Evolutionary conservation across 495 filamentous ascomycete genomes (phyloP), one percentile per base, ranked within the genome.

Genomic region (Parathielavia appendiculata): DNA sequence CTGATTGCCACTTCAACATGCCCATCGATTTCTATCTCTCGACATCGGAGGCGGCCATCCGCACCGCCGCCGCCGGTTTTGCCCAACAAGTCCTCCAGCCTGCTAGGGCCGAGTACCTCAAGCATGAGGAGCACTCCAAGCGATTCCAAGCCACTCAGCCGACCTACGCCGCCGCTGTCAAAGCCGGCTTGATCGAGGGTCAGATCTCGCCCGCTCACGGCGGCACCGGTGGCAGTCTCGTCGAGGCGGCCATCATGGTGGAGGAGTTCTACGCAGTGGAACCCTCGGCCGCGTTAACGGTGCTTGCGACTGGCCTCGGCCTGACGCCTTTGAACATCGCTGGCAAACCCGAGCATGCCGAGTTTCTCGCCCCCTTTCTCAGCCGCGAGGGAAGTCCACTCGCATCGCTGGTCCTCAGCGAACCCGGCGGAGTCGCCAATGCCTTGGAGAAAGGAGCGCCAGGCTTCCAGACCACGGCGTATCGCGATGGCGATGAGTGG

Each of bases 231-330:
- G 72, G 69, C 0, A 69, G 62, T 16, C 70, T 82, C 9, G 43
- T 79, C 17, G 78, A 81, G 38, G 73, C 75, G 0, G 71, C 74
- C 8, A 75, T 83, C 59, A 41, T 82, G 44, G 74, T 79, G 9
- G 81, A 84, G 57, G 79, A 82, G 54, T 73, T 76, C 62, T 81
- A 77, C 56, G 61, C 72, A 6, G 72, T 79, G 17, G 80, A 84
- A 57, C 73, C 76, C 0, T 69, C 70, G 17, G 66, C 74, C 0
- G 67, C 75, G 5, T 59, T 82, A 19, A 81, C 79, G 2, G 77
- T 84, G 22, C 75, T 82, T 52, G 78, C 73, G 0, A 81, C 76
- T 3, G 76, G 75, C 0, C 63, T 82, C 12, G 80, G 81, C 2
- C 56, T 83, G 12, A 76, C 70, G 1, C 78, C 81, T 5, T 51